A percentile compares a stretch with the other conserved stretches of the same genome.
Evolutionary conservation across 202 grass and related monocot species (phyloP).

Genomic region (Cymbopogon flexuosus): DNA sequence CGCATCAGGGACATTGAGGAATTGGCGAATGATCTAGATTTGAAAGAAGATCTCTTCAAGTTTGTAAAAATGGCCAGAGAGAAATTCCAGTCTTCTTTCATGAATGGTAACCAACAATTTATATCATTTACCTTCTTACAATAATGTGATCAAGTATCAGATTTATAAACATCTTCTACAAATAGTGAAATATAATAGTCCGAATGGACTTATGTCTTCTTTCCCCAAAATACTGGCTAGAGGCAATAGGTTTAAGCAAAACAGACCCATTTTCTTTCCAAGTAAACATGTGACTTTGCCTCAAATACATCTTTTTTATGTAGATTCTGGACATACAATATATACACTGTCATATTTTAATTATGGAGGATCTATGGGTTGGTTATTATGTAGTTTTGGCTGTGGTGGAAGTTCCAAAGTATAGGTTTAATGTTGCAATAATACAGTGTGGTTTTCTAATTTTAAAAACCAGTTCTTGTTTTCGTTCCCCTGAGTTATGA

Average conservation of each 20-base stretch:
- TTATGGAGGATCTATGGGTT: not conserved
- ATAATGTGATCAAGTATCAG: not conserved
- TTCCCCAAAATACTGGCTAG: no score
- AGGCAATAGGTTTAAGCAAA: no score
- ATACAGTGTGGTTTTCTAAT: not conserved
- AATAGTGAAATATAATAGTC: not conserved
- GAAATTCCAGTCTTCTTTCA: constrained; percentile 50
- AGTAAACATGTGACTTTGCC: no score
- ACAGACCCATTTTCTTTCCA: no score
- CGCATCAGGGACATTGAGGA: constrained; percentile 46
- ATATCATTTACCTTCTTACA: not conserved
- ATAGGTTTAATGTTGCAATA: not conserved
- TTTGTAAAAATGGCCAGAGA: constrained; percentile 61
- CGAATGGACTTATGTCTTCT: not conserved
- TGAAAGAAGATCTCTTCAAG: constrained; percentile 37
- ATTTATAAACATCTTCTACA: not conserved
- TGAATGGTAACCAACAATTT: constrained; percentile 45
- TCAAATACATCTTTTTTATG: no score
- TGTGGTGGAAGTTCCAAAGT: not conserved
- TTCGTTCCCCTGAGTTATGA: not conserved
- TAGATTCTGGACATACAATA: no score
- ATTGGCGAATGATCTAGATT: constrained; percentile 50
- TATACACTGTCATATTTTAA: not conserved
- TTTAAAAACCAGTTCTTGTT: not conserved
- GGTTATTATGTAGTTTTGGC: not conserved